Conservation (phyloP, 768 basidiomycete species). For the Hericium rajendrae region DNA sequence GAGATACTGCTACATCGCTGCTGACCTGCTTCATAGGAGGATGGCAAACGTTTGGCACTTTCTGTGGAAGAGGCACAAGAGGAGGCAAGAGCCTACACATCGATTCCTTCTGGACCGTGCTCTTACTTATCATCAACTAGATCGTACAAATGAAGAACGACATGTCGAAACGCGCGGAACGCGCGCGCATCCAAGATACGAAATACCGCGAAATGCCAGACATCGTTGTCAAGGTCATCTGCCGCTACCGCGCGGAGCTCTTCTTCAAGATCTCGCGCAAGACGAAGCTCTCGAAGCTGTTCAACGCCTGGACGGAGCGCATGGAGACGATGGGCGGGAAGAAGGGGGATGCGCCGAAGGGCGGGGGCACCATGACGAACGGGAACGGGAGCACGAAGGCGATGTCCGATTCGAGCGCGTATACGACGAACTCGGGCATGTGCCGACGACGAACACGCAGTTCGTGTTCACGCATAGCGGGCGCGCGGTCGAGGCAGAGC, state of each 20-base stretch:
- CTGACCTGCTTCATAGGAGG: conserved; percentile 46
- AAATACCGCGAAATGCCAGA: conserved; percentile 85
- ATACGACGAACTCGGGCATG: conserved; percentile 23
- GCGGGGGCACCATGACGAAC: conserved; percentile 6
- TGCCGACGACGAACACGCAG: conserved; percentile 40
- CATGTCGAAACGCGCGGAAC: conserved; percentile 72
- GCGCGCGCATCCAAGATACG: conserved; percentile 65
- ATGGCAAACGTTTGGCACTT: conserved; percentile 69
- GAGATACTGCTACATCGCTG: conserved; percentile 21
- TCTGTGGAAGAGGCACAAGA: conserved; percentile 83
- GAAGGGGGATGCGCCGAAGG: conserved; percentile 34
- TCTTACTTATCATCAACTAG: conserved; percentile 25
- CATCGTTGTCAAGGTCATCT: conserved; percentile 81
- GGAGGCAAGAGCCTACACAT: conserved; percentile 39
- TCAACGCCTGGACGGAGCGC: conserved; percentile 82
- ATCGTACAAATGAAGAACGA: conserved; percentile 75
- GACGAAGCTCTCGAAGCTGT: conserved; percentile 73
- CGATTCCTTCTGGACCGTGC: neutral
- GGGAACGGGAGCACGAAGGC: conserved; percentile 4
- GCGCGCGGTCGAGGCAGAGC: conserved; percentile 66
- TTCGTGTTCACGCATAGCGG: conserved; percentile 85
- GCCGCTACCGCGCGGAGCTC: conserved; percentile 81
- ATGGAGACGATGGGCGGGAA: conserved; percentile 45
- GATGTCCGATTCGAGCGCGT: conserved; percentile 21
- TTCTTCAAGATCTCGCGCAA: conserved; percentile 92